Conservation (phyloP, 2,329 filamentous ascomycete species). For the Aspergillus tanneri region DNA sequence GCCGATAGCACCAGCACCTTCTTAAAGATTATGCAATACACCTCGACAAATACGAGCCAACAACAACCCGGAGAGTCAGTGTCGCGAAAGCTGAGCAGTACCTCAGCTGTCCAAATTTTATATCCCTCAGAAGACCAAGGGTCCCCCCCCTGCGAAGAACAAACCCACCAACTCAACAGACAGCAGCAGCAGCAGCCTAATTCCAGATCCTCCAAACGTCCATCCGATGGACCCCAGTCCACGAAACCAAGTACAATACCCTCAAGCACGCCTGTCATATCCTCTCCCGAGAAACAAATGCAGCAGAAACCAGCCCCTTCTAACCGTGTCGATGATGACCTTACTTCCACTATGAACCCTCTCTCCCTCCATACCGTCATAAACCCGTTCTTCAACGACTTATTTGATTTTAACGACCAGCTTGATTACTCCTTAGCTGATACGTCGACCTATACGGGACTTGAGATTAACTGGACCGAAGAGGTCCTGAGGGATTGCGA, state of each 20-base stretch:
- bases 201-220: neutral
- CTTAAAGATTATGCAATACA: slow-evolving; percentile 34
- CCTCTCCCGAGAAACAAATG: slow-evolving; percentile 4
- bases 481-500: slow-evolving; percentile 28
- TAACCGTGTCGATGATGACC: slow-evolving; percentile 27
- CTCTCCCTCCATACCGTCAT: slow-evolving; percentile 9
- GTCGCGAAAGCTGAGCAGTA: slow-evolving; percentile 18
- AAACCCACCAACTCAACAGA: neutral
- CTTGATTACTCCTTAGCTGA: slow-evolving; percentile 14
- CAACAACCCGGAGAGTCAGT: slow-evolving; percentile 2
- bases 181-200: neutral
- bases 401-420: slow-evolving; percentile 28
- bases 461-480: slow-evolving; percentile 34
- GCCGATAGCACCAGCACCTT: slow-evolving; percentile 28
- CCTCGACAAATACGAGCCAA: slow-evolving; percentile 14
- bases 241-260: slow-evolving; percentile 5
- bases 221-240: slow-evolving; percentile 3
- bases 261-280: slow-evolving; percentile 5
- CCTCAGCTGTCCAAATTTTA: slow-evolving; percentile 14
- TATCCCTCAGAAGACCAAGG: slow-evolving; percentile 11
- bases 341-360: slow-evolving; percentile 11
- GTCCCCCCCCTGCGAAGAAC: slow-evolving; percentile 12
- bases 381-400: slow-evolving; percentile 19
- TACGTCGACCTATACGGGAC: slow-evolving; percentile 14
- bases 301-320: slow-evolving; percentile 20